phyloP scores from a whole-genome alignment of 768 basidiomycete genomes.

The Suillus subaureus region DNA sequence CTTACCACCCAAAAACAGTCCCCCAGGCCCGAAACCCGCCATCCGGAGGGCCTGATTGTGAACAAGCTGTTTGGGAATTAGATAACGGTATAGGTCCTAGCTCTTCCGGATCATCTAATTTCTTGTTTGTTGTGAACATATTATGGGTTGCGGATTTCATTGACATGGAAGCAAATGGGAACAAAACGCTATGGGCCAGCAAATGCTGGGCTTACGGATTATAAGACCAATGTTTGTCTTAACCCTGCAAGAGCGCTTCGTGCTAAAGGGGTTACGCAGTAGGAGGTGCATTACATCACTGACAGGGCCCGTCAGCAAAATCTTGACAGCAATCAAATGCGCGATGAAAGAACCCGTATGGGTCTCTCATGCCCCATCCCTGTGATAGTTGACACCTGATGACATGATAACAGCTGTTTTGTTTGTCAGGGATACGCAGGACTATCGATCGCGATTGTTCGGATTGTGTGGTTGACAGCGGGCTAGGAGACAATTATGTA shows the following conservation, averaged over 20 bases:
- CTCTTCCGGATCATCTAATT: background rate
- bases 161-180: background rate
- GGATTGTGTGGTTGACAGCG: background rate
- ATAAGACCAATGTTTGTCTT: background rate
- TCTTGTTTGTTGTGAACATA: background rate
- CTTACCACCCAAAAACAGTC: slow-evolving; percentile 16
- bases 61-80: background rate
- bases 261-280: background rate
- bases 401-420: no score
- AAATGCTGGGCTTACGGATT: background rate
- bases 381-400: background rate
- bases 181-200: background rate
- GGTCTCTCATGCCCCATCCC: background rate
- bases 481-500: background rate
- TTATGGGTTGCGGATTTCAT: background rate
- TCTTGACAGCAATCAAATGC: background rate
- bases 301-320: no score
- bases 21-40: slow-evolving; percentile 16
- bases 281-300: background rate
- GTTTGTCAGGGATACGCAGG: background rate
- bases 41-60: slow-evolving; percentile 6
- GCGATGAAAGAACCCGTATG: background rate
- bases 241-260: background rate
- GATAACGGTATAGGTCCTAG: background rate
- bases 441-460: background rate